These are phyloP conservation scores for Rhynchospora pubera DNA, from an alignment of 176 grass and related monocot species.

Conservation along the genomic window DNA sequence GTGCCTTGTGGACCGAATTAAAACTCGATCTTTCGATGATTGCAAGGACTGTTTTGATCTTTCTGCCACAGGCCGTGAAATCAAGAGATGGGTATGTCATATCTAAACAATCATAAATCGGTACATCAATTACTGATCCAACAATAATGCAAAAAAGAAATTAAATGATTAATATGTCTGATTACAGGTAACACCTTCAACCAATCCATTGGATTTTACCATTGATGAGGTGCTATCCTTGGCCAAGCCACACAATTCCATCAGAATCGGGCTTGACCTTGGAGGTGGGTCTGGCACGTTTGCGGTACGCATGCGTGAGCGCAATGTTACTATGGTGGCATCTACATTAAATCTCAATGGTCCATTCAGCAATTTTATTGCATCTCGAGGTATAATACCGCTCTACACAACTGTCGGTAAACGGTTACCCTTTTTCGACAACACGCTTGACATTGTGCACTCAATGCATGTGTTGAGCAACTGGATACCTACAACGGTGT, in stretches of 20 bases:
- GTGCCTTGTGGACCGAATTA: conserved; percentile 30
- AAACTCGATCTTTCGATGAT: conserved; percentile 33
- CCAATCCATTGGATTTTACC: conserved; percentile 32
- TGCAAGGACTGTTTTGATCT: conserved; percentile 46
- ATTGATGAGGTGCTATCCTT: conserved; percentile 25
- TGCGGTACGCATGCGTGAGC: conserved; percentile 33
- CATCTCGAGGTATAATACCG: conserved; percentile 30
- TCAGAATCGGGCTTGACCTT: conserved; percentile 38
- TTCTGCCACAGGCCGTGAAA: conserved; percentile 18
- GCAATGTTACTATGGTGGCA: conserved; percentile 34
- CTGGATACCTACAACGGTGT: conserved; percentile 31
- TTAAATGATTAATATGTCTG: neutral
- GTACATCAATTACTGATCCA: neutral
- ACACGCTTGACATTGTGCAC: conserved; percentile 39
- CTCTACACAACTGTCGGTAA: conserved; percentile 32
- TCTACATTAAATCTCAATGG: conserved; percentile 42
- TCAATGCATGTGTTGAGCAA: conserved; percentile 50
- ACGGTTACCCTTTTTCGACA: conserved; percentile 39
- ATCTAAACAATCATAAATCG: neutral
- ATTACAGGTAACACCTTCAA: conserved; percentile 19
- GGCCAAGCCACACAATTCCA: conserved; percentile 17
- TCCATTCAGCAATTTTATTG: conserved; percentile 31
- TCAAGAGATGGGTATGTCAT: conserved; percentile 22
- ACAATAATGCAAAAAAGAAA: neutral
- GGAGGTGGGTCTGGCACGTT: conserved; percentile 34